phyloP scores from a whole-genome alignment of 441 rosid species.

The Jatropha podagrica region DNA sequence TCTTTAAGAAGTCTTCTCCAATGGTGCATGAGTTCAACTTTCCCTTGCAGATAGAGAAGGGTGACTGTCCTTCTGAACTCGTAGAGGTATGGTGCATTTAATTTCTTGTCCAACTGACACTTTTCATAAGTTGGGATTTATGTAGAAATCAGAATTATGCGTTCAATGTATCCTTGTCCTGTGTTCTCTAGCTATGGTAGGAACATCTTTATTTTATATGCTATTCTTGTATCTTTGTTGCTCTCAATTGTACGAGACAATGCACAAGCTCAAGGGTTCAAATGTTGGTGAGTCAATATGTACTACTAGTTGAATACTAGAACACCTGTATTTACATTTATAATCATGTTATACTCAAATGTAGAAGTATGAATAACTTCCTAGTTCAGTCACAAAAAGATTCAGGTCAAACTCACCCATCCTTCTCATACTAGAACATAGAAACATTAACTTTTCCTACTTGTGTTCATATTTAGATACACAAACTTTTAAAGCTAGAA shows the following conservation, averaged over 20 bases:
- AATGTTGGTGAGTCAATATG: no score
- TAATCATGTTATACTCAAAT: no score
- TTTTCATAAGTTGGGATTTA: background rate
- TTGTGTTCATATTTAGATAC: background rate
- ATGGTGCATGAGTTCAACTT: conserved; percentile 69
- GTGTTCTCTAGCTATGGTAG: background rate
- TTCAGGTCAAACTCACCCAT: background rate
- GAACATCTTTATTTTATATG: background rate
- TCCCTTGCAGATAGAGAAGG: conserved; percentile 57
- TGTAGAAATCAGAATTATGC: background rate
- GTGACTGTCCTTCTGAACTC: conserved; percentile 46
- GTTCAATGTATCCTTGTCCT: background rate
- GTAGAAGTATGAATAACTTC: no score
- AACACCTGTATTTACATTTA: no score
- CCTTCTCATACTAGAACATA: background rate
- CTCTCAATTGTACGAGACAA: background rate
- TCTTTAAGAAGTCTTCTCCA: conserved; percentile 58
- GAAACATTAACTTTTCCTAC: background rate
- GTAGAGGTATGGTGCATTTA: conserved; percentile 47
- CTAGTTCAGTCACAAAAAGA: no score
- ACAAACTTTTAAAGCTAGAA: background rate
- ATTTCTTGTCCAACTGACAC: background rate
- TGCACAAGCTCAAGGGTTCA: background rate
- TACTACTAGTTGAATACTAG: no score
- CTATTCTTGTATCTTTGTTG: background rate